Base-by-base conservation (phyloP, 1,284 basidiomycete genomes). In the Porphyrellus sp. region DNA sequence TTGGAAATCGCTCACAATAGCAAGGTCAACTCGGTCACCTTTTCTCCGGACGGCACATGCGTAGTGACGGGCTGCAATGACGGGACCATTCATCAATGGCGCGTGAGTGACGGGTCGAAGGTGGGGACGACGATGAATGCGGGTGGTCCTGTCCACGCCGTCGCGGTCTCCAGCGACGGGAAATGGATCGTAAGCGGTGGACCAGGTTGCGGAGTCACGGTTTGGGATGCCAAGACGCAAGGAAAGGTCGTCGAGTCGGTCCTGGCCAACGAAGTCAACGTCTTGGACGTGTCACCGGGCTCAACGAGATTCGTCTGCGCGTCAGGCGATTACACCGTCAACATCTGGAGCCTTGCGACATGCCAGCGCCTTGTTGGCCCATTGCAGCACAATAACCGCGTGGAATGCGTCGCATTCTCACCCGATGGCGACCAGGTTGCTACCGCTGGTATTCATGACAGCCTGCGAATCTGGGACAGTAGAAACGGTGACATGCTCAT, bases 341-440 rank as follows among this genome's bases (percentile, higher is more conserved):
- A 28, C 13, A 59, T 60, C 16, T 60, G 56, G 55, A 51, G 57
- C 24, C 41, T 64, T 23, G 38, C 50, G 9, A 62, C 57, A 1
- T 60, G 59, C 11, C 49, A 64, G n/a, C 49, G 46, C 21, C 53
- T 61, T 16, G 49, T 58, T 21, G 49, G 52, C n/a, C 62, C 59
- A 7, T 34, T 61, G 44, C 31, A 58, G 18, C 62, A 64, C 53
- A 40, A 39, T 12, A 23, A 24, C 13, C 46, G 43, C 12, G 37
- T 64, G 13, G 57, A 44, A 31, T 53, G 53, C 35, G 35, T 60
- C 9, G 50, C 27, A n/a, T 61, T 64, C 40, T 64, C 59, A 15
- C 62, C 57, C 1, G 52, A 64, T 23, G 59, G 62, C 1, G 52
- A 59, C 39, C 57, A 50, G 0, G 28, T 64, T n/a, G 59, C 60